Base-by-base conservation (phyloP, 148 eudicot species). In the Cornus florida region DNA sequence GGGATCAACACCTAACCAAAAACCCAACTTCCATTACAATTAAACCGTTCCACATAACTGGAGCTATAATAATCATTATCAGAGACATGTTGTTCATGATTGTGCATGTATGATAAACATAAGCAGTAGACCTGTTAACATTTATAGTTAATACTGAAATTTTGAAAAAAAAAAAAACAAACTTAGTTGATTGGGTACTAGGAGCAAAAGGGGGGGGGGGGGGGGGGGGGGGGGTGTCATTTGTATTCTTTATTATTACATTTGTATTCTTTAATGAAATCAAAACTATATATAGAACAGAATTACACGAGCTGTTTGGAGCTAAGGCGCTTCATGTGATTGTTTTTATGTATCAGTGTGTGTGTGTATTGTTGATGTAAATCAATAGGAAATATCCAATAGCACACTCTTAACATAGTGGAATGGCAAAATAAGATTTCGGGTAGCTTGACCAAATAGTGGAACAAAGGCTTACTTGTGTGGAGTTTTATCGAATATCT, bases 1-100 rank as follows among this genome's bases (percentile, higher is more conserved):
- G 67, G 94, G 94, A 84, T 91, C 94, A 73, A 89, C 94, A 89
- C 94, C 94, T 91, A 88, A 77, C 43, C 77, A 89, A 74, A 71
- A 79, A 71, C 77, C 46, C 53, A 80, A 78, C 62, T 74, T 77
- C 41, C 69, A 81, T 68, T 31, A 72, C 77, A 65, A 70, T 1
- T 74, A 86, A 82, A 59, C 50, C 71, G n/a, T 28, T 32, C 69
- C 67, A 65, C 14, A 2, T 5, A 10, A 43, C 7, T 33, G 14
- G 22, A 41, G 38, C 16, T 14, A 50, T 20, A 80, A 56, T 31
- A 38, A 75, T 22, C 13, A 62, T n/a, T 19, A 20, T 23, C 57
- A 65, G 39, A 75, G 57, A 16, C 78, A 65, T 66, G 66, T 62
- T 6, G 2, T 13, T 57, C 62, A 57, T 13, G 5, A 57, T 57